Evolutionary conservation across 2,329 filamentous ascomycete species (phyloP), one percentile per base, ranked within the genome.

Genomic region (Fusarium udum): DNA sequence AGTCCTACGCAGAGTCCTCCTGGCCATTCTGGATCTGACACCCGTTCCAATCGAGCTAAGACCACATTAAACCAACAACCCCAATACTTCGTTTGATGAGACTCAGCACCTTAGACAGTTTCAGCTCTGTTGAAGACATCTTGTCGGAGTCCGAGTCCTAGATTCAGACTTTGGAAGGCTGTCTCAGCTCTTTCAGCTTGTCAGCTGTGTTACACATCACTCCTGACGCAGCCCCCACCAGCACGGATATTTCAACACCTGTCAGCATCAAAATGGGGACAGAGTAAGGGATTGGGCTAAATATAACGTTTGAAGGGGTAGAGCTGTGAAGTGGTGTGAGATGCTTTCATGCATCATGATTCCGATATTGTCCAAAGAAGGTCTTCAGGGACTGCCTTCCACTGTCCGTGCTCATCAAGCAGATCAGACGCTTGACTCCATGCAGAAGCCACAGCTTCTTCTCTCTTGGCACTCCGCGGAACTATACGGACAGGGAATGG

Each of bases 231-330:
- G 46, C 28, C 46, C 26, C 28, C 20, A 48, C 26, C 45, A 15
- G 9, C 18, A 22, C 9, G 4, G 20, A 12, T 24, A 13, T 42
- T 16, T 24, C 9, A 24, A 4, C 0, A 16, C 0, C 6, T 15
- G 40, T 24, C n/a, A 43, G 14, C 45, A 48, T 31, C 6, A 2
- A 1, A n/a, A 12, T 12, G 26, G 20, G 0, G 26, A 10, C 2
- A n/a, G 15, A 31, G 45, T 4, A 1, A 48, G 4, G 20, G 4
- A n/a, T 4, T 31, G 9, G 20, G 20, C 10, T 12, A 4, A n/a
- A 13, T 48, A 16, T 1, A 22, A 11, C 11, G 5, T 24, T 1
- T 0, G 22, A 7, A 18, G 7, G 3, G n/a, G 7, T 4, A 4
- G 4, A 2, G 26, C 9, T 9, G 20, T 0, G 12, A 4, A 4